A percentile compares a stretch with the other conserved stretches of the same genome.
Conservation (phyloP, 768 basidiomycete genomes). For the Lactifluus piperatus region DNA sequence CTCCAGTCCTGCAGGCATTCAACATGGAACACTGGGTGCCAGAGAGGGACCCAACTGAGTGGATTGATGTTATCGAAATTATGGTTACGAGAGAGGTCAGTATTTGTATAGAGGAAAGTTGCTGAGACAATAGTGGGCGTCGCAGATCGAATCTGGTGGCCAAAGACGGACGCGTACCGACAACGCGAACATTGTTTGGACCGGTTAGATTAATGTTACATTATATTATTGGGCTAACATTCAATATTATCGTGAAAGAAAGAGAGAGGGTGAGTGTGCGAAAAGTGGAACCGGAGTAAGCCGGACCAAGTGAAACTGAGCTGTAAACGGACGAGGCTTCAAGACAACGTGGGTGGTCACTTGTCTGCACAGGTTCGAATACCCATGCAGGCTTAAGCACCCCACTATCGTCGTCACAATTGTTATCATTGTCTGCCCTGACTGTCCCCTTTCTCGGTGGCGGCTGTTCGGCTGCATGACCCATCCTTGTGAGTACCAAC, state of each 20-base stretch:
- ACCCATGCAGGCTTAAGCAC: conserved; percentile 12
- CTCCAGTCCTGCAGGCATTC: conserved; percentile 5
- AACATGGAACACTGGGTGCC: not conserved
- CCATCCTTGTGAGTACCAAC: conserved; percentile 17
- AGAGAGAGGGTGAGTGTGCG: conserved; percentile 11
- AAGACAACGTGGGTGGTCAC: not conserved
- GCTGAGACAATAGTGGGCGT: not conserved
- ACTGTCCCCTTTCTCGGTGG: conserved; percentile 12
- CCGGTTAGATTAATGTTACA: not conserved
- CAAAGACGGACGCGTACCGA: not conserved
- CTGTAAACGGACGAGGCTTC: not conserved
- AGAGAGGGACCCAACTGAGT: conserved; percentile 8
- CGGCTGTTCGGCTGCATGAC: conserved; percentile 18
- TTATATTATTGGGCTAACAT: not conserved
- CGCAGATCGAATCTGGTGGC: not conserved
- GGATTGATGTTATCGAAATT: conserved; percentile 12
- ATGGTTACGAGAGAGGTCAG: conserved; percentile 9
- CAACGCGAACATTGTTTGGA: not conserved
- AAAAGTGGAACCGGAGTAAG: not conserved
- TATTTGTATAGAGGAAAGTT: not conserved
- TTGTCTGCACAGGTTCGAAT: not conserved
- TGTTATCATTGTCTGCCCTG: conserved; percentile 1
- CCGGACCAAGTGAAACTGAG: not conserved
- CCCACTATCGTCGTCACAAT: conserved; percentile 1
- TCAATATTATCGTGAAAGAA: too few species aligned